phyloP scores from a whole-genome alignment of 768 basidiomycete species.

The Pholiota conissans region DNA sequence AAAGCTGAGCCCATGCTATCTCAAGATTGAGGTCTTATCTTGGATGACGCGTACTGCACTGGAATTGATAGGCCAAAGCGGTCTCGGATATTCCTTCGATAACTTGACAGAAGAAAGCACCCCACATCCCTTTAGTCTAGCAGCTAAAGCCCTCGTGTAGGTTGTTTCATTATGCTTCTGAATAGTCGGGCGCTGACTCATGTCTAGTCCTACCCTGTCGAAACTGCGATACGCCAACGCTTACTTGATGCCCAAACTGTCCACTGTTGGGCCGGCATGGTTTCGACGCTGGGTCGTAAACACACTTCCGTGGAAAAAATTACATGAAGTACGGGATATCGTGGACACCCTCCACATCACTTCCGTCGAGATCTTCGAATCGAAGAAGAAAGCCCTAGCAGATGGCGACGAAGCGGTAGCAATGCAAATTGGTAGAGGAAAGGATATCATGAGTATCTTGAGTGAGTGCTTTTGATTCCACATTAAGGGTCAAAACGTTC shows the following conservation, averaged over 20 bases:
- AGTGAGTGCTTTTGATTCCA: slow-evolving; percentile 29
- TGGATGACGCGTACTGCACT: slow-evolving; percentile 44
- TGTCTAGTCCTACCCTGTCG: neutral
- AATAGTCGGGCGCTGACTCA: slow-evolving; percentile 1
- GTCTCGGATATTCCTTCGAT: slow-evolving; percentile 42
- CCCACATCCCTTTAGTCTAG: slow-evolving; percentile 28
- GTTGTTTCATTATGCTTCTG: neutral
- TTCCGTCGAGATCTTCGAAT: slow-evolving; percentile 33
- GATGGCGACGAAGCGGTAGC: slow-evolving; percentile 32
- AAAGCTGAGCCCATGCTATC: slow-evolving; percentile 9
- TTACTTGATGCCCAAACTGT: slow-evolving; percentile 15
- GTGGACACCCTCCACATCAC: slow-evolving; percentile 34
- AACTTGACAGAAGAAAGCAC: slow-evolving; percentile 28
- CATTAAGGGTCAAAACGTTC: too few species aligned
- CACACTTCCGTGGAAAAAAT: slow-evolving; percentile 28
- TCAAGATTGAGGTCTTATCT: slow-evolving; percentile 30
- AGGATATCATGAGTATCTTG: slow-evolving; percentile 47
- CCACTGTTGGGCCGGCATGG: slow-evolving; percentile 24
- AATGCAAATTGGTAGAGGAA: slow-evolving; percentile 34
- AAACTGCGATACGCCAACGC: neutral
- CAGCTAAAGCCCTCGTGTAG: slow-evolving; percentile 30
- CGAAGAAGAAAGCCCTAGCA: slow-evolving; percentile 34
- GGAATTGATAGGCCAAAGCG: slow-evolving; percentile 49
- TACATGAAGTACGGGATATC: slow-evolving; percentile 33
- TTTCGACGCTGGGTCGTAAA: slow-evolving; percentile 35